These are phyloP conservation scores for Drosera spatulata DNA, from an alignment of 179 eudicot genomes.

Conservation along the genomic window DNA sequence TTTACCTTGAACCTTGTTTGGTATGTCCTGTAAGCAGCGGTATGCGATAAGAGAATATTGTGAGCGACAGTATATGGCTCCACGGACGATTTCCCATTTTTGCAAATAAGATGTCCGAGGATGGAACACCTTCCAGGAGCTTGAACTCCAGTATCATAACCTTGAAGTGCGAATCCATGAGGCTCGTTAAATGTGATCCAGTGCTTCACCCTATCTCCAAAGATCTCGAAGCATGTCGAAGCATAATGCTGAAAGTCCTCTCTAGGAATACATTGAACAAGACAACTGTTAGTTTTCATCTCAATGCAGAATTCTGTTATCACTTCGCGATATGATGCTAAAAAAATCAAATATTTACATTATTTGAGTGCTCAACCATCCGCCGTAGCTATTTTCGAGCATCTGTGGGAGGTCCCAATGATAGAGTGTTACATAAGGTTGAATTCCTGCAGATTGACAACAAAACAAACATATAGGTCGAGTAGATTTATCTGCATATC, in stretches of 20 bases:
- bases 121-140: slow-evolving; percentile 97
- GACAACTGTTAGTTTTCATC: background rate
- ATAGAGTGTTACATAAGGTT: slow-evolving; percentile 80
- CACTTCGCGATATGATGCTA: background rate
- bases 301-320: background rate
- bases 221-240: slow-evolving; percentile 68
- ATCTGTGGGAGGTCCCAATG: slow-evolving; percentile 99
- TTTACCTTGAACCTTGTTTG: slow-evolving; percentile 69
- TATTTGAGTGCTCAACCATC: slow-evolving; percentile 63
- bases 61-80: slow-evolving; percentile 91
- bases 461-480: background rate
- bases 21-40: slow-evolving; percentile 55
- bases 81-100: slow-evolving; percentile 55
- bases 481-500: background rate
- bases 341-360: slow-evolving; percentile 31
- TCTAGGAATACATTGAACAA: slow-evolving; percentile 22
- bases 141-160: slow-evolving; percentile 78
- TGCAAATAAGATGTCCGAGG: slow-evolving; percentile 60
- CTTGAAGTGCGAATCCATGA: slow-evolving; percentile 62
- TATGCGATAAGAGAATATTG: slow-evolving; percentile 77
- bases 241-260: slow-evolving; percentile 71
- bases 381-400: slow-evolving; percentile 77
- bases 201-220: slow-evolving; percentile 86
- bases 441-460: slow-evolving; percentile 48
- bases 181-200: slow-evolving; percentile 99